phyloP scores from a whole-genome alignment of 352 stramenopile species.

The Globisporangium ultimum region DNA sequence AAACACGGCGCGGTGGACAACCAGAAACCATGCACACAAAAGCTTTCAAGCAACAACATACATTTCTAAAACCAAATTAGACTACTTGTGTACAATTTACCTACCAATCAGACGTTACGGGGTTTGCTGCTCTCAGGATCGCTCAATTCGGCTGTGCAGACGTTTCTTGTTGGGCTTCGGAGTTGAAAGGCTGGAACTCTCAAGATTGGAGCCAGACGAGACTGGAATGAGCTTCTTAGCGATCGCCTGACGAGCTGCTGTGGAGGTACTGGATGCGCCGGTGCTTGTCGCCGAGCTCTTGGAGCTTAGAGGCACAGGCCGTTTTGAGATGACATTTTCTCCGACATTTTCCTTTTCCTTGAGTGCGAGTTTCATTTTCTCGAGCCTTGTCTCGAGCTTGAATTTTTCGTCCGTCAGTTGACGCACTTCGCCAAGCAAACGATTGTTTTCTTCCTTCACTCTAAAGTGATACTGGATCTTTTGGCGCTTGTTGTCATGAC shows the following conservation, averaged over 20 bases:
- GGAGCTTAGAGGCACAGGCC: conserved; percentile 16
- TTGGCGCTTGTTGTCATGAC: conserved; percentile 74
- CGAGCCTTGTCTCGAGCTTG: conserved; percentile 42
- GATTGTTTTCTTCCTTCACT: conserved; percentile 84
- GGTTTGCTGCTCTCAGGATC: conserved; percentile 1
- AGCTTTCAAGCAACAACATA: neutral
- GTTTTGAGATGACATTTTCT: conserved; percentile 17
- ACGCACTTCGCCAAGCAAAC: conserved; percentile 61
- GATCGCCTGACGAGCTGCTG: neutral
- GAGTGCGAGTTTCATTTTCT: conserved; percentile 42
- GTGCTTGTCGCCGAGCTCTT: conserved; percentile 3
- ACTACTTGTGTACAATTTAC: conserved; percentile 7
- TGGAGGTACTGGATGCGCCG: neutral
- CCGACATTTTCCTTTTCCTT: conserved; percentile 77
- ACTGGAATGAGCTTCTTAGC: conserved; percentile 16
- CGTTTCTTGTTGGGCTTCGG: conserved; percentile 39
- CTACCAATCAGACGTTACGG: conserved; percentile 10
- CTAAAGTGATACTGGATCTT: conserved; percentile 83
- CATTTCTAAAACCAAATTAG: neutral
- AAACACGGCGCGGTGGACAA: conserved; percentile 3
- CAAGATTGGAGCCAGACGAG: conserved; percentile 4
- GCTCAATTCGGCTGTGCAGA: conserved; percentile 17
- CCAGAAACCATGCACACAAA: neutral
- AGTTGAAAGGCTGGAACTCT: conserved; percentile 17
- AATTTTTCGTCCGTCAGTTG: conserved; percentile 63